Conservation (phyloP, 768 basidiomycete genomes). For the Hericium coralloides region DNA sequence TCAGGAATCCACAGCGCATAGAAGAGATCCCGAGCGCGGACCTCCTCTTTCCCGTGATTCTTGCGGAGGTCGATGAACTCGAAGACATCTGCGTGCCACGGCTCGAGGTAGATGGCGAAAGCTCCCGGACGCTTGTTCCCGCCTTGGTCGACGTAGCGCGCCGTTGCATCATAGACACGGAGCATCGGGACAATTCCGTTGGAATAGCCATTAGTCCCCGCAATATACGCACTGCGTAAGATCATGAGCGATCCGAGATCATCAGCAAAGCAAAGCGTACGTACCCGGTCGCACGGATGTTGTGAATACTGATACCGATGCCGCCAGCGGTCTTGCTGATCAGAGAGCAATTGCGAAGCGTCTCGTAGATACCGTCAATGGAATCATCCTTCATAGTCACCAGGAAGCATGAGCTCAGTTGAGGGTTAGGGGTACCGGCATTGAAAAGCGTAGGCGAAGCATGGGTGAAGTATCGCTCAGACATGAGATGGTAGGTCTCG, state of each 20-base stretch:
- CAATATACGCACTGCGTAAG: constrained; percentile 79
- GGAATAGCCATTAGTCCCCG: constrained; percentile 97
- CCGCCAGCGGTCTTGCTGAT: constrained; percentile 99
- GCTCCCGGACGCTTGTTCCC: constrained; percentile 99
- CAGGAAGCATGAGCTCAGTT: constrained; percentile 94
- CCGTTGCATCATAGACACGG: constrained; percentile 94
- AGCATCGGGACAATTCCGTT: constrained; percentile 99
- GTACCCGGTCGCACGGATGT: constrained; percentile 91
- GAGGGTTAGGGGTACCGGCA: constrained; percentile 92
- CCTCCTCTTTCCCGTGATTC: constrained; percentile 98
- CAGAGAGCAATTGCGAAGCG: constrained; percentile 96
- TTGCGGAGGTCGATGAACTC: constrained; percentile 97
- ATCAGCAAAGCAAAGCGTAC: constrained; percentile 14
- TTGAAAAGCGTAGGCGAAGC: constrained; percentile 98
- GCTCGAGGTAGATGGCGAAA: constrained; percentile 97
- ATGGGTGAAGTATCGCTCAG: constrained; percentile 96
- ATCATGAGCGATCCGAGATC: neutral
- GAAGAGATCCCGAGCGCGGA: constrained; percentile 92
- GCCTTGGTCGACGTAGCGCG: constrained; percentile 97
- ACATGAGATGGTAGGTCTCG: constrained; percentile 95
- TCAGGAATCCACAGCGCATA: constrained; percentile 98
- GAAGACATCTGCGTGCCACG: constrained; percentile 97
- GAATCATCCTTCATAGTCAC: constrained; percentile 98
- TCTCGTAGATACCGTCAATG: constrained; percentile 98
- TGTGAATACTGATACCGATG: constrained; percentile 92